Evolutionary conservation across 1,284 basidiomycete genomes (phyloP), one percentile per base, ranked within the genome.

Genomic region (Ustilago hordei): DNA sequence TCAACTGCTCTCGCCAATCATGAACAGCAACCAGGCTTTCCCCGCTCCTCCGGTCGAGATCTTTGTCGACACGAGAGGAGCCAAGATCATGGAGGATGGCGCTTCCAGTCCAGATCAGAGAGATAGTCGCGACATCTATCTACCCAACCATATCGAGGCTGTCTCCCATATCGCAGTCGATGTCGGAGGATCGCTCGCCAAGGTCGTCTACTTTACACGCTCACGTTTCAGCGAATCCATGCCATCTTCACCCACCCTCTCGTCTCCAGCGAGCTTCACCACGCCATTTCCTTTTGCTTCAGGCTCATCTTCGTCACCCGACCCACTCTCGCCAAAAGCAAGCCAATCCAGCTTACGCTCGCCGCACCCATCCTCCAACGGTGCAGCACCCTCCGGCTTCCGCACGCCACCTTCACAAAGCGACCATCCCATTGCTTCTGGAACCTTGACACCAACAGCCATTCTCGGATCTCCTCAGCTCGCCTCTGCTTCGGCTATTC

Each of bases 181-280:
- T 56, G 82, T 99, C 83, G 96, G 97, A 43, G 96, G 96, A 39
- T 98, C 95, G 5, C 89, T 99, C 13, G 96, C 96, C 71, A 99
- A 99, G 87, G 94, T 99, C 64, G 94, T 98, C 81, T 99, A 98
- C 88, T 99, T 99, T 87, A 91, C 93, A 62, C 92, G 74, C 28
- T 70, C 76, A 15, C 70, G 70, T 13, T 75, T 70, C 28, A 41
- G 55, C 39, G 56, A 73, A 15, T 63, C 77, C 19, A 11, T 62
- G 31, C 63, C 65, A 6, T 53, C 55, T 13, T 75, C 74, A 35
- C 61, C 62, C 32, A 39, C 62, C 31, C 19, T 43, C 47, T 39
- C 55, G 28, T 60, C 64, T 23, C 60, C 64, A 36, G 35, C 55
- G n/a, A 45, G 38, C 34, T 52, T 62, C 43, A 50, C 45, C 15